Percentiles rank a stretch among this genome's conserved stretches.
phyloP scores from a whole-genome alignment of 192 early-diverging fungal species.

The Coemansia sp. region DNA sequence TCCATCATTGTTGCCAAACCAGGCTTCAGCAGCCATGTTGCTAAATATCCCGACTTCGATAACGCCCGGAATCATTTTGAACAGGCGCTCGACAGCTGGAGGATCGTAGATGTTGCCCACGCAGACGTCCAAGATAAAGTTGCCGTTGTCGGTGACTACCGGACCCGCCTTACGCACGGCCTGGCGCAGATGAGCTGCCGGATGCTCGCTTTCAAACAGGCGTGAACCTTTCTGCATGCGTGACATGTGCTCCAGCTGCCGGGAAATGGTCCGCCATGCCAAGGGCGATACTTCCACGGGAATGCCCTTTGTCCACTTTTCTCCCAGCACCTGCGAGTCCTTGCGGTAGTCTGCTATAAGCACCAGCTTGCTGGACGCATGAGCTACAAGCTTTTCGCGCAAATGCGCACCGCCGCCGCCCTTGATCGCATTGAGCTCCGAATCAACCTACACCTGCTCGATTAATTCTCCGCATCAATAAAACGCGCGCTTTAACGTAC shows the following conservation, averaged over 20 bases:
- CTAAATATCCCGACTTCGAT: slow-evolving; percentile 93
- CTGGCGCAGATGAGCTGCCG: slow-evolving; percentile 73
- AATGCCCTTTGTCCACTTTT: slow-evolving; percentile 84
- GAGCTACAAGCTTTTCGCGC: slow-evolving; percentile 91
- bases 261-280: slow-evolving; percentile 67
- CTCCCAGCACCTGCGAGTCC: slow-evolving; percentile 71
- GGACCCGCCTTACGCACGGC: slow-evolving; percentile 87
- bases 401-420: slow-evolving; percentile 93
- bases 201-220: slow-evolving; percentile 37
- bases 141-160: slow-evolving; percentile 91
- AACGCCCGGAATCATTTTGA: slow-evolving; percentile 82
- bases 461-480: neutral
- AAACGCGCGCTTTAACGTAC: slow-evolving; percentile 21
- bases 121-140: slow-evolving; percentile 84
- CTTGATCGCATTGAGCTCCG: slow-evolving; percentile 88
- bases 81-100: slow-evolving; percentile 42
- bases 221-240: no score
- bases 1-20: slow-evolving; percentile 82
- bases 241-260: slow-evolving; percentile 49
- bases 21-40: slow-evolving; percentile 76
- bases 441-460: slow-evolving; percentile 61
- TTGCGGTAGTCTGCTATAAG: slow-evolving; percentile 92
- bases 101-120: slow-evolving; percentile 76
- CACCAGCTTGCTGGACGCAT: slow-evolving; percentile 75
- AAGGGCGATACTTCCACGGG: slow-evolving; percentile 89